Base-by-base conservation (phyloP, 345 rosid genomes). In the Nephelium lappaceum region DNA sequence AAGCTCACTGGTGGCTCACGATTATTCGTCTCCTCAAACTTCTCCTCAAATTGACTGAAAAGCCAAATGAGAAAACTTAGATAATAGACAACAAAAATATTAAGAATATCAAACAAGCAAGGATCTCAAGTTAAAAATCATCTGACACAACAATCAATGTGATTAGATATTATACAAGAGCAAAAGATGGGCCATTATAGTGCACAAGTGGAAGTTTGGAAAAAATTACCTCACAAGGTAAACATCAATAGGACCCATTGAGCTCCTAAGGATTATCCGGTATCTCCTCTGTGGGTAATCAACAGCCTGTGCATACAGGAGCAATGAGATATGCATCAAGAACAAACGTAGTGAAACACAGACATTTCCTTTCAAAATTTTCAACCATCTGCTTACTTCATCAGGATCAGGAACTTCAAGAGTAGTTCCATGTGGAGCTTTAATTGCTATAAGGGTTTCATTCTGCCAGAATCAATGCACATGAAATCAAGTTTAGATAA, bases 371-470 rank as follows among this genome's bases (percentile, higher is more conserved):
- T 69, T 63, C 5, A 24, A 64, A 57, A 39, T 71, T 65, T 76
- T 36, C 62, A 73, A 63, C 24, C 23, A 42, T 78, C 41, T 43
- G 81, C 93, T 86, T 86, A 96, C 98, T 79, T 94, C 98, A 81
- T 91, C 93, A 27, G 97, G 98, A 88, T 96, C 97, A 43, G 95
- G 98, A 65, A 96, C 97, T 89, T 94, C 98, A 80, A 96, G 81
- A 18, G 99, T 96, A 67, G 99, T 96, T 78, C 99, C 98, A 79
- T 96, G 97, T 43, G 98, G 98, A 87, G 98, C 98, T 90, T 96
- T 94, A 76, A 96, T 86, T 79, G 98, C 98, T 81, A 96, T 96
- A 73, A 96, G 89, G 68, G 98, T 96, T 87, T 96, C 87, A 82
- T 96, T 96, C 98, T 94, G 91, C 81, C 64, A 83, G 55, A 75